Base-by-base conservation (phyloP, 495 filamentous ascomycete species). In the Apodospora peruviana region DNA sequence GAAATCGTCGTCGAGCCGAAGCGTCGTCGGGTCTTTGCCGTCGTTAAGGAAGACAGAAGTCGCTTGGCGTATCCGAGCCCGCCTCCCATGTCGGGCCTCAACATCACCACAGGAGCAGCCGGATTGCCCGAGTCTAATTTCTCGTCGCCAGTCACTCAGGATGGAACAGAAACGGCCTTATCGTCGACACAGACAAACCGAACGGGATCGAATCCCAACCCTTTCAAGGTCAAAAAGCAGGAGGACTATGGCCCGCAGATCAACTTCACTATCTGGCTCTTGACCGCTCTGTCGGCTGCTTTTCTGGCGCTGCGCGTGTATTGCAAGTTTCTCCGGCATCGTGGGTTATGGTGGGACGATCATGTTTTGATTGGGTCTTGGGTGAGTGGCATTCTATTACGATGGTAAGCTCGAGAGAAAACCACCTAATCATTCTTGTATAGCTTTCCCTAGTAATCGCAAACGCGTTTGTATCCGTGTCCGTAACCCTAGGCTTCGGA, bases 391-490 rank as follows among this genome's bases (percentile, higher is more conserved):
- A 32, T 32, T 14, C n/a, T n/a, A 32, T 32, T 14, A 32, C 27
- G 27, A 32, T 32, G n/a, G n/a, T n/a, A n/a, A n/a, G n/a, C 27
- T 32, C 27, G 27, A 7, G 7, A 32, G 7, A 14, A 32, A 32
- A 14, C 7, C 27, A 32, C 7, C 7, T 32, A 32, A 32, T 32
- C 7, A 32, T 7, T 7, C 27, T 7, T 32, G 27, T 32, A 14
- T 32, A 32, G 57, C 35, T 59, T n/a, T 50, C 53, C 10, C 43
- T 59, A n/a, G 47, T 57, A 12, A 27, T 62, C 8, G 61, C 62
- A 3, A 88, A 95, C 64, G 77, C 75, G 3, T 95, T 96, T 59
- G 81, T 96, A 50, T 78, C 79, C 9, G 56, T 65, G 19, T 40
- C 45, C 3, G 47, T 67, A n/a, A 65, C 50, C 14, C 36, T 58